These are phyloP conservation scores for Nicotiana noctiflora DNA, from an alignment of 257 asterid species.

Conservation along the genomic window DNA sequence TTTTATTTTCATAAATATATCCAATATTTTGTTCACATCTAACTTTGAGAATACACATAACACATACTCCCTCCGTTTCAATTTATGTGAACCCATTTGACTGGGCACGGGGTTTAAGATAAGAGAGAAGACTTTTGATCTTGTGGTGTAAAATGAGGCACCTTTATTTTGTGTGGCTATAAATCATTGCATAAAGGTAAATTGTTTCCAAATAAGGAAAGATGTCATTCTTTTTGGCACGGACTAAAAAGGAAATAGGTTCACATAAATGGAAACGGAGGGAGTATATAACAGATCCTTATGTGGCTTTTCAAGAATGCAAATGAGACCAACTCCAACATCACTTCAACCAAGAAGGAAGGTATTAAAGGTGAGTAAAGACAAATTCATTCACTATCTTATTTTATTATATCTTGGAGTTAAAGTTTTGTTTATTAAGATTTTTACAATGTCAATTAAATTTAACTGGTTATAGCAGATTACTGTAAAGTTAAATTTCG, in stretches of 20 bases:
- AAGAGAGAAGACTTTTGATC: too few relatives aligned
- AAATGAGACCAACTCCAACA: slow-evolving; percentile 20
- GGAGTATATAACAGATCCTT: slow-evolving; percentile 43
- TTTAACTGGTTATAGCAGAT: not conserved
- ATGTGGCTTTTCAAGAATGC: slow-evolving; percentile 41
- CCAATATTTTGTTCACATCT: slow-evolving; percentile 28
- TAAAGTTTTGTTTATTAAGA: not conserved
- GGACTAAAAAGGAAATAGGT: too few relatives aligned
- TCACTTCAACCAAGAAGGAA: slow-evolving; percentile 12
- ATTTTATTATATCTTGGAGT: not conserved
- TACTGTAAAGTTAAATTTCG: too few relatives aligned
- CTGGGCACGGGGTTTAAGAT: too few relatives aligned
- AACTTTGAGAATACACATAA: slow-evolving; percentile 5
- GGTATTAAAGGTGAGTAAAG: slow-evolving; percentile 18
- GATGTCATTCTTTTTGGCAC: too few relatives aligned
- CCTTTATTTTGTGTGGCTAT: too few relatives aligned
- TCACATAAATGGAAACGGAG: too few relatives aligned
- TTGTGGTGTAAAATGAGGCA: too few relatives aligned
- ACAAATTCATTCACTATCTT: not conserved
- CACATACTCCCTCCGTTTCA: too few relatives aligned
- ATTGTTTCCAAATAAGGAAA: too few relatives aligned
- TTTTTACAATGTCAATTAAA: not conserved
- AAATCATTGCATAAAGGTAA: too few relatives aligned
- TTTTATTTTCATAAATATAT: slow-evolving; percentile 14
- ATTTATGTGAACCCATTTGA: too few relatives aligned